Evolutionary conservation across 2,329 filamentous ascomycete species (phyloP).

Genomic region (Colletotrichum godetiae): DNA sequence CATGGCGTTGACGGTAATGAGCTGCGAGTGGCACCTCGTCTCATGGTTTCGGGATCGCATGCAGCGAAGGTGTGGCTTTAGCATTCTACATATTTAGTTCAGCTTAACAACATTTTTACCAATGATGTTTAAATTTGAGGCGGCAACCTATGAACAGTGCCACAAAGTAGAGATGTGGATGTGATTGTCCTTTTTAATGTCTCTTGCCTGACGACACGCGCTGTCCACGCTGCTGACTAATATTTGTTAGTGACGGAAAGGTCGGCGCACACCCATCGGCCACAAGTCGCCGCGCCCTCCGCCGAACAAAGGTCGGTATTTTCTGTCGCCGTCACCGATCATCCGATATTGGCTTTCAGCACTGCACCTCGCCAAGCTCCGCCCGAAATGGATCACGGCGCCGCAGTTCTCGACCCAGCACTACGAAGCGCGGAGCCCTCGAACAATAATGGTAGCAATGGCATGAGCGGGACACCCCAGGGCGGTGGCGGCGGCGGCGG

Average conservation of each 20-base stretch:
- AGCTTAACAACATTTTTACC: background rate
- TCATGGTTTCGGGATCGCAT: conserved; percentile 12
- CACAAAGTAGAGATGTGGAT: no score
- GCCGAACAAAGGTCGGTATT: conserved; percentile 30
- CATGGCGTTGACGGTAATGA: conserved; percentile 31
- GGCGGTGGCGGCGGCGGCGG: background rate
- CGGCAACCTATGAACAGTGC: background rate
- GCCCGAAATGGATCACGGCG: conserved; percentile 28
- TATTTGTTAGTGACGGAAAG: conserved; percentile 23
- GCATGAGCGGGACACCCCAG: background rate
- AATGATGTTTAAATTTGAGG: background rate
- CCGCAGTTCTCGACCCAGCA: conserved; percentile 33
- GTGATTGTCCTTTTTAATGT: background rate
- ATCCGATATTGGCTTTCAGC: conserved; percentile 24
- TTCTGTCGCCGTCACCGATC: conserved; percentile 32
- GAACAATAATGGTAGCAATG: background rate
- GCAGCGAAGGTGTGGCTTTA: background rate
- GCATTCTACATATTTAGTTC: conserved; percentile 13
- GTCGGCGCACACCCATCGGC: conserved; percentile 24
- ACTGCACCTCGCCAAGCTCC: conserved; percentile 13
- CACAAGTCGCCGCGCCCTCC: background rate
- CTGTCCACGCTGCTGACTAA: conserved; percentile 18
- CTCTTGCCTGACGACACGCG: background rate
- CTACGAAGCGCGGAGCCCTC: conserved; percentile 19
- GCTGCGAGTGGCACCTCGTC: conserved; percentile 11